A percentile compares a stretch with the other conserved stretches of the same genome.
Evolutionary conservation across 768 basidiomycete species (phyloP).

Genomic region (Mycena albidolilacea): DNA sequence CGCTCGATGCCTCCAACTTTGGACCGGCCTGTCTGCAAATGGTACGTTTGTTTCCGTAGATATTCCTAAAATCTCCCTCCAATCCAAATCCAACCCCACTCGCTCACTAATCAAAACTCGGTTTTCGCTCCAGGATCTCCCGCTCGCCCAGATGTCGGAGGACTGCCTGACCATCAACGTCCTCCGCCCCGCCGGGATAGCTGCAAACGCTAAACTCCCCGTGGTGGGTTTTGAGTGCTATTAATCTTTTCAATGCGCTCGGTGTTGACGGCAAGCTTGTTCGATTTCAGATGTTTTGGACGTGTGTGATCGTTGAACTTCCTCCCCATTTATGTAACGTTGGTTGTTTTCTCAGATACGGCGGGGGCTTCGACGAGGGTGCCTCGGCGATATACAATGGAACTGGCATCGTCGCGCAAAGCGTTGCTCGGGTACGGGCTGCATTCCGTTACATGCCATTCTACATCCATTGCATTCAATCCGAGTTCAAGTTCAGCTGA

Average conservation of each 20-base stretch:
- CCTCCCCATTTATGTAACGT: no score
- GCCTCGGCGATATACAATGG: slow-evolving; percentile 43
- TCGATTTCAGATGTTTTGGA: slow-evolving; percentile 36
- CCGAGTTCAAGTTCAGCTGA: no score
- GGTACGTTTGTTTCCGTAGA: slow-evolving; percentile 43
- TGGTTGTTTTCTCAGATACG: slow-evolving; percentile 10
- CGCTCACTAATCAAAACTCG: neutral
- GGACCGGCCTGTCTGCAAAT: slow-evolving; percentile 66
- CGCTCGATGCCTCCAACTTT: slow-evolving; percentile 64
- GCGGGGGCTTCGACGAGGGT: slow-evolving; percentile 45
- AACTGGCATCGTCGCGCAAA: slow-evolving; percentile 46
- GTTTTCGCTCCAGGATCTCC: neutral
- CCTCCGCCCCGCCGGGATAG: slow-evolving; percentile 61
- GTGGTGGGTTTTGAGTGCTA: slow-evolving; percentile 31
- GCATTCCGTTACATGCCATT: neutral
- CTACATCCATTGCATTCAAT: neutral
- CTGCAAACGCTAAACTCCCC: slow-evolving; percentile 50
- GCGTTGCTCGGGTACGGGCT: slow-evolving; percentile 42
- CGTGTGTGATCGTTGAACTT: slow-evolving; percentile 2
- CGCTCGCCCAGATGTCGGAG: slow-evolving; percentile 60
- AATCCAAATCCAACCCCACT: no score
- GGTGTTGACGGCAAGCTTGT: neutral
- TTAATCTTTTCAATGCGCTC: no score
- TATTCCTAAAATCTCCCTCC: no score
- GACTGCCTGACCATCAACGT: slow-evolving; percentile 76